Evolutionary conservation across 257 asterid genomes (phyloP).

Genomic region (Paraleonurus japonicus): DNA sequence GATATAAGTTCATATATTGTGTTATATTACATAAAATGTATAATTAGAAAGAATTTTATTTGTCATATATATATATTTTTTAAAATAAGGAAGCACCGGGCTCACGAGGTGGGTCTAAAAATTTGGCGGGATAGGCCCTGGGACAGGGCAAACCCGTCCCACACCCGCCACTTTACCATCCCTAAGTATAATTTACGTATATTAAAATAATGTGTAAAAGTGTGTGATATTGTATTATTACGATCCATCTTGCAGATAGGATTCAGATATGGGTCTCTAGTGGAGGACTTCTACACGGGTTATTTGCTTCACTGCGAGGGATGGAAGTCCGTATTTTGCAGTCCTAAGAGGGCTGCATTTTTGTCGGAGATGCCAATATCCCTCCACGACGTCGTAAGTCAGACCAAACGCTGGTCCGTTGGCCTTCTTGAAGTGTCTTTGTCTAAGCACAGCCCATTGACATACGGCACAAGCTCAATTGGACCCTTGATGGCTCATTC

Average conservation of each 20-base stretch:
- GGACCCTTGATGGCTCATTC: constrained; percentile 56
- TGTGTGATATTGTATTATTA: too few relatives aligned
- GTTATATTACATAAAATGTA: too few relatives aligned
- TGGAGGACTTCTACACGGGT: constrained; percentile 74
- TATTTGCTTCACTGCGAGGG: constrained; percentile 69
- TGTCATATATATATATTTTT: too few relatives aligned
- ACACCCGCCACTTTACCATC: too few relatives aligned
- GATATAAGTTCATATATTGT: too few relatives aligned
- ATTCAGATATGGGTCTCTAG: constrained; percentile 71
- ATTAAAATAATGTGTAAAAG: too few relatives aligned
- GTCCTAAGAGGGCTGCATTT: constrained; percentile 72
- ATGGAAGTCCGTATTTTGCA: constrained; percentile 65
- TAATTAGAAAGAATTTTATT: too few relatives aligned
- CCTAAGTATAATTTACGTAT: too few relatives aligned
- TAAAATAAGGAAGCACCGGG: too few relatives aligned
- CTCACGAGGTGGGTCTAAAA: too few relatives aligned
- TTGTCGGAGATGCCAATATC: constrained; percentile 63
- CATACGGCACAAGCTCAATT: constrained; percentile 41
- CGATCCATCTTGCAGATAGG: constrained; percentile 61
- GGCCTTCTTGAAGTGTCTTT: constrained; percentile 73
- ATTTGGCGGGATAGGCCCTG: too few relatives aligned
- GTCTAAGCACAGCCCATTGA: constrained; percentile 52
- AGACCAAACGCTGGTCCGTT: constrained; percentile 62
- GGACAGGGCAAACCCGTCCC: too few relatives aligned
- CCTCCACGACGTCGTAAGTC: constrained; percentile 52